These are phyloP conservation scores for Begonia peltatifolia DNA, from an alignment of 306 rosid genomes.

Conservation along the genomic window DNA sequence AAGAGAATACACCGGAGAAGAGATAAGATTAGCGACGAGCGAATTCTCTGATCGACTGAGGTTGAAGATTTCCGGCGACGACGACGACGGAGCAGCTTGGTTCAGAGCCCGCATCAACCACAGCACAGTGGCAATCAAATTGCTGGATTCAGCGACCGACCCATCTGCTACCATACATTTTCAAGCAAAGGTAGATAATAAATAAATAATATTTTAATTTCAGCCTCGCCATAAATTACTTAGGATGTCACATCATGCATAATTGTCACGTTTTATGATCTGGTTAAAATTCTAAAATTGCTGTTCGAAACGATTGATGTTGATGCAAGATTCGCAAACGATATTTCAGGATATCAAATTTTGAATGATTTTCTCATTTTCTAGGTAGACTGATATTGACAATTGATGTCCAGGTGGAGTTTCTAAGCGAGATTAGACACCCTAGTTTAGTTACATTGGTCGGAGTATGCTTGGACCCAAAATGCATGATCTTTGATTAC, in stretches of 20 bases:
- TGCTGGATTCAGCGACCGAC: slow-evolving; percentile 15
- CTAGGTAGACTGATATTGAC: too few relatives aligned
- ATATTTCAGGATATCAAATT: too few relatives aligned
- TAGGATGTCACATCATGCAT: too few relatives aligned
- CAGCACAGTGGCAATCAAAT: slow-evolving; percentile 39
- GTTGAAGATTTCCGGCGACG: slow-evolving; percentile 20
- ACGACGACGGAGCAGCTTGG: slow-evolving; percentile 20
- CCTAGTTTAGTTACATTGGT: slow-evolving; percentile 54
- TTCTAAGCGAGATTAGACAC: slow-evolving; percentile 42
- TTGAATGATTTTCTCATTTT: too few relatives aligned
- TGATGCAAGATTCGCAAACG: too few relatives aligned
- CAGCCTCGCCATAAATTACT: not conserved
- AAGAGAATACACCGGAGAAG: slow-evolving; percentile 46
- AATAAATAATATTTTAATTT: too few relatives aligned
- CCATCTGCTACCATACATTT: slow-evolving; percentile 21
- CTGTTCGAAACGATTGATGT: too few relatives aligned
- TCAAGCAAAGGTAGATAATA: slow-evolving; percentile 34
- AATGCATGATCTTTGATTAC: slow-evolving; percentile 46
- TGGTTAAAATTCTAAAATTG: too few relatives aligned
- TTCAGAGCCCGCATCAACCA: slow-evolving; percentile 53
- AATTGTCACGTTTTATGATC: too few relatives aligned
- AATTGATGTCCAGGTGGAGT: slow-evolving; percentile 35
- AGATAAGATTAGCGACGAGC: slow-evolving; percentile 50
- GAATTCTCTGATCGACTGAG: slow-evolving; percentile 35
- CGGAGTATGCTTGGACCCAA: slow-evolving; percentile 51